A percentile compares a stretch with the other conserved stretches of the same genome.
Conservation (phyloP, 805 yeast species). For the Cyberlindnera amylophila region DNA sequence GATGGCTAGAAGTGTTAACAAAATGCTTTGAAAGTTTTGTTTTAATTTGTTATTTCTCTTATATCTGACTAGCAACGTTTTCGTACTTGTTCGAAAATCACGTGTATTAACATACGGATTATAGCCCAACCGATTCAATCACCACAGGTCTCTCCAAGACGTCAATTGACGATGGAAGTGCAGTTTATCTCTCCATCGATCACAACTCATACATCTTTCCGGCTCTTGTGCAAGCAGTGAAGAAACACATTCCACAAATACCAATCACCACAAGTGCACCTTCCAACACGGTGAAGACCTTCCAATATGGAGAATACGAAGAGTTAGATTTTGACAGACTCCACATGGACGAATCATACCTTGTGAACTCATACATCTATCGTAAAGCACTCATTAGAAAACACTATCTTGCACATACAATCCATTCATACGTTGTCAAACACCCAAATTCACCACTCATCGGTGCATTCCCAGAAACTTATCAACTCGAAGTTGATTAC, state of each 20-base stretch:
- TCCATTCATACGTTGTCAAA: slow-evolving; percentile 71
- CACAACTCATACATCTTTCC: slow-evolving; percentile 38
- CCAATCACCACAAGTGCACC: slow-evolving; percentile 17
- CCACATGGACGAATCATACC: slow-evolving; percentile 43
- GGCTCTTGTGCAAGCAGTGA: slow-evolving; percentile 32
- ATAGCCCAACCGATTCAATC: background rate
- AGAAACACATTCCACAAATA: slow-evolving; percentile 32
- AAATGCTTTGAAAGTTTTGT: background rate
- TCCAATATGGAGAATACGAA: slow-evolving; percentile 90
- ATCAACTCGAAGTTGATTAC: slow-evolving; percentile 82
- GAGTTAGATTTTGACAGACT: slow-evolving; percentile 73
- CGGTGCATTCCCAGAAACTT: slow-evolving; percentile 68
- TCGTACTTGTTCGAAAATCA: too few relatives aligned
- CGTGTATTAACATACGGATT: background rate
- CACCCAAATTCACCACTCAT: slow-evolving; percentile 63
- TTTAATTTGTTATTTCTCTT: too few relatives aligned
- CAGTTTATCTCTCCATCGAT: slow-evolving; percentile 30
- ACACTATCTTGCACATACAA: slow-evolving; percentile 81
- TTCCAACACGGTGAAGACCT: slow-evolving; percentile 33
- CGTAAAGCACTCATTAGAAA: slow-evolving; percentile 90
- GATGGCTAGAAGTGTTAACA: too few relatives aligned
- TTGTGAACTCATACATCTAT: slow-evolving; percentile 77
- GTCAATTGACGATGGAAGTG: background rate
- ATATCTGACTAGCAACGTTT: too few relatives aligned
- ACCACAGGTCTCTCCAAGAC: background rate